phyloP scores from a whole-genome alignment of 306 rosid genomes.

The Astragalus membranaceus region DNA sequence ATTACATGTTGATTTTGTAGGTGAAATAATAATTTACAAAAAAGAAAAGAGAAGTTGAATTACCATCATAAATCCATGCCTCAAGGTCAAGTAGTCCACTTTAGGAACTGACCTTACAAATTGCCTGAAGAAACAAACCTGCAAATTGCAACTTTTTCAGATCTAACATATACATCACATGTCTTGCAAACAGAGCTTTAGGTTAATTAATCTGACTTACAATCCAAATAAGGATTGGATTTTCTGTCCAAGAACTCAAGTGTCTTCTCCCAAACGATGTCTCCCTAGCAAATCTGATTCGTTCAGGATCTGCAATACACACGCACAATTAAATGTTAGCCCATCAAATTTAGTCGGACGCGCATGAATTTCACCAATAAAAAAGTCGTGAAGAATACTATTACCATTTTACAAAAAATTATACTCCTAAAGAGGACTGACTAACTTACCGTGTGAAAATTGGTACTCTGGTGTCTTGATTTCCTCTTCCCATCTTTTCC shows the following conservation, averaged over 20 bases:
- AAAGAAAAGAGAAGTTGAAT: no score
- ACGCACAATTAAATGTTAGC: neutral
- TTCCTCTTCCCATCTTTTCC: slow-evolving; percentile 91
- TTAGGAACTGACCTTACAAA: slow-evolving; percentile 84
- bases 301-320: slow-evolving; percentile 58
- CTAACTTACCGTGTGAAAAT: slow-evolving; percentile 62
- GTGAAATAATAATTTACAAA: no score
- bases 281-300: slow-evolving; percentile 84
- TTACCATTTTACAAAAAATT: no score
- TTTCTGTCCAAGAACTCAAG: slow-evolving; percentile 64
- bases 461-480: slow-evolving; percentile 73
- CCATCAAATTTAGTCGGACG: no score
- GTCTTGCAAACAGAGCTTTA: no score
- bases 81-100: slow-evolving; percentile 84
- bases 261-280: slow-evolving; percentile 95
- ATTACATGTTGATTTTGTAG: no score
- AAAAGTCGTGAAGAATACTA: no score
- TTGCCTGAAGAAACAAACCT: slow-evolving; percentile 75
- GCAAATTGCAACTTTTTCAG: no score
- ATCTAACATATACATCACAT: no score
- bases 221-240: slow-evolving; percentile 37
- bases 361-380: no score
- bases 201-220: no score
- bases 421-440: neutral
- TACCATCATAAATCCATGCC: slow-evolving; percentile 93